Evolutionary conservation across 441 rosid species (phyloP).

Genomic region (Francoa sonchifolia): DNA sequence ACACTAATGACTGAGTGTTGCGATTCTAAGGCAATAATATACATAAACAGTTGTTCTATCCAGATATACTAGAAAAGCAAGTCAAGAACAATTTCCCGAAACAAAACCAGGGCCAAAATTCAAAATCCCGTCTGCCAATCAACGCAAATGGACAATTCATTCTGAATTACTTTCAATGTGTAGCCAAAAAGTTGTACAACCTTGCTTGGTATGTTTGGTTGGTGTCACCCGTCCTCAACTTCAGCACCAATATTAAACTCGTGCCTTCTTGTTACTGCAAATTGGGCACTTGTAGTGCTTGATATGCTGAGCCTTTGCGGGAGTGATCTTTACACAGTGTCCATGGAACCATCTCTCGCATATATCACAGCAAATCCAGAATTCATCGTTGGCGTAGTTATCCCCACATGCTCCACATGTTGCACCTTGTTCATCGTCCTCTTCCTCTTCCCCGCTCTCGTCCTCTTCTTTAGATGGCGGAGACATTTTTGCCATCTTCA

Average conservation of each 20-base stretch:
- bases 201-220: neutral
- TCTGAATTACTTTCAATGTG: too few species aligned
- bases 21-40: too few species aligned
- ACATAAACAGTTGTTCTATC: too few species aligned
- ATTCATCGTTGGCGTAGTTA: conserved; percentile 70
- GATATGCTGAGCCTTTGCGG: conserved; percentile 93
- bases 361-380: conserved; percentile 88
- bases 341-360: conserved; percentile 98
- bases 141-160: too few species aligned
- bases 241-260: conserved; percentile 37
- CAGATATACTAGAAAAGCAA: too few species aligned
- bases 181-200: too few species aligned
- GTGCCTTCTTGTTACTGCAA: conserved; percentile 76
- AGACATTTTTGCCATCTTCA: conserved; percentile 37
- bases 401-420: conserved; percentile 92
- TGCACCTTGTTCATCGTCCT: conserved; percentile 79
- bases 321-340: conserved; percentile 89
- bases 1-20: too few species aligned
- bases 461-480: conserved; percentile 56
- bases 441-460: conserved; percentile 82
- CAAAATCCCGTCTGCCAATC: too few species aligned
- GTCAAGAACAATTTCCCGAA: too few species aligned
- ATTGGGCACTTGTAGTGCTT: conserved; percentile 90
- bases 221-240: conserved; percentile 17
- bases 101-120: too few species aligned